These are phyloP conservation scores for Alternaria triticina DNA, from an alignment of 2,329 filamentous ascomycete genomes.

Conservation along the genomic window DNA sequence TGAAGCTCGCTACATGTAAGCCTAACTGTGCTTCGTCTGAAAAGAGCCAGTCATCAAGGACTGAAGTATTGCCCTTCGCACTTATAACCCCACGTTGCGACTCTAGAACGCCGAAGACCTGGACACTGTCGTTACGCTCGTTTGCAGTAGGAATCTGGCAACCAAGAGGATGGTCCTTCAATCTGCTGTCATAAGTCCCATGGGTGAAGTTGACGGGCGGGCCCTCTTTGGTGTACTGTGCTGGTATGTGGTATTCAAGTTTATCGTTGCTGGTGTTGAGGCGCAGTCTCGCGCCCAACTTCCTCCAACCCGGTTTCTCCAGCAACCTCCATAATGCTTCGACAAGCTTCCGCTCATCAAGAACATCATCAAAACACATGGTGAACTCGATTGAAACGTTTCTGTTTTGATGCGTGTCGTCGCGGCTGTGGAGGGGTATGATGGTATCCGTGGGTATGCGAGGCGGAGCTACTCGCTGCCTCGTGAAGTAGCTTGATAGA, in stretches of 20 bases:
- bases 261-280: constrained; percentile 40
- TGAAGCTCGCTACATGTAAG: constrained; percentile 26
- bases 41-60: constrained; percentile 23
- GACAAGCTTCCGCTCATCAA: constrained; percentile 52
- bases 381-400: constrained; percentile 27
- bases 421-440: constrained; percentile 22
- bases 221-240: constrained; percentile 42
- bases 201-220: constrained; percentile 54
- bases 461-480: constrained; percentile 10
- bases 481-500: constrained; percentile 8
- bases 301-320: constrained; percentile 55
- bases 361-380: constrained; percentile 55
- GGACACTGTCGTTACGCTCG: constrained; percentile 7
- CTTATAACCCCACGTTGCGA: constrained; percentile 7
- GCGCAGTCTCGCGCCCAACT: constrained; percentile 55
- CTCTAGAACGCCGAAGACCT: constrained; percentile 1
- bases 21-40: constrained; percentile 16
- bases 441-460: constrained; percentile 29
- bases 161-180: constrained; percentile 54
- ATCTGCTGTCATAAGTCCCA: constrained; percentile 40
- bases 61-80: constrained; percentile 1
- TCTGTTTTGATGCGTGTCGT: constrained; percentile 17
- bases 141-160: constrained; percentile 44
- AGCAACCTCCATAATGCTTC: constrained; percentile 49
- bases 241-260: constrained; percentile 54